A percentile compares a stretch with the other conserved stretches of the same genome.
phyloP scores from a whole-genome alignment of 148 eudicot genomes.

The Oxyria digyna region DNA sequence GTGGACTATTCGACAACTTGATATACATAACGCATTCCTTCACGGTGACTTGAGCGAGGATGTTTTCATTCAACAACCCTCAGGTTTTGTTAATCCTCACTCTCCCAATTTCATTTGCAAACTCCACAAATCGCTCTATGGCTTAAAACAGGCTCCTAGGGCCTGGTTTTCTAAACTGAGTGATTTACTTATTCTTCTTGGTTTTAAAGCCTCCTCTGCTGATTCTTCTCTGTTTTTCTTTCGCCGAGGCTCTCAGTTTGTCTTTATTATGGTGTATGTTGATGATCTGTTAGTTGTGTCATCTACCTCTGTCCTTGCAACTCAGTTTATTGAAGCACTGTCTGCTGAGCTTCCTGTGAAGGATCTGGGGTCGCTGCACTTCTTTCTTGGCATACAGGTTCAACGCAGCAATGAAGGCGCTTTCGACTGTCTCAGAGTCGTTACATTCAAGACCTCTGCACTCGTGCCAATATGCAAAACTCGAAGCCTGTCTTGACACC shows the following conservation, averaged over 20 bases:
- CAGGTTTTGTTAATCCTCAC: background rate
- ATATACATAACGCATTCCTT: background rate
- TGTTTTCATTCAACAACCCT: background rate
- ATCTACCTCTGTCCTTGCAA: background rate
- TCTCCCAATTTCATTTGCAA: background rate
- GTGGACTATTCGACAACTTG: background rate
- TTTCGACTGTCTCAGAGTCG: background rate
- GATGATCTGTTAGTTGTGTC: background rate
- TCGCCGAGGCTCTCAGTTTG: too few species aligned
- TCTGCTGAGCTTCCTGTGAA: background rate
- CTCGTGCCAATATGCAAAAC: too few species aligned
- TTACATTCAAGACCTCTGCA: background rate
- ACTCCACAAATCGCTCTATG: background rate
- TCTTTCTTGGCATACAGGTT: background rate
- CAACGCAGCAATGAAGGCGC: background rate
- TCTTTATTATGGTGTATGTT: too few species aligned
- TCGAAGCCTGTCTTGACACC: background rate
- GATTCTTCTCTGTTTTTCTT: background rate
- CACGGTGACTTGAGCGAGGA: background rate
- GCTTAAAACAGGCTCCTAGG: background rate
- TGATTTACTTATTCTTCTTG: background rate
- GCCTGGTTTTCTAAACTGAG: background rate
- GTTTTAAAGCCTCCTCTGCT: background rate
- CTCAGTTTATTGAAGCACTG: background rate
- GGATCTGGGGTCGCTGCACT: background rate